Evolutionary conservation across 805 yeast species (phyloP).

Genomic region (Priceomyces carsonii): DNA sequence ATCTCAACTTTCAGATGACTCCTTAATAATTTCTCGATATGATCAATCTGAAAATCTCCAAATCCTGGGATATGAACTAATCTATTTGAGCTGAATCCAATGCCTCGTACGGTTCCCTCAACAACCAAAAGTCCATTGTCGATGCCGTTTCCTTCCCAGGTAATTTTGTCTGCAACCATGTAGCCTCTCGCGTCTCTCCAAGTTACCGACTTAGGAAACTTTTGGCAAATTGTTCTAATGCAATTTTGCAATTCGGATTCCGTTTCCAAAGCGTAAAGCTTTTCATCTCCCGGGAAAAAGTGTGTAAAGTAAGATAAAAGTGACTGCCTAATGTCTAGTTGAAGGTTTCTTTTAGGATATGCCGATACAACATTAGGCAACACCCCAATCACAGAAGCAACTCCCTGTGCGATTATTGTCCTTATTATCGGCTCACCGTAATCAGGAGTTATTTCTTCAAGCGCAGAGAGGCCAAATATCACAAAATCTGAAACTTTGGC

Average conservation of each 20-base stretch:
- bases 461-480: slow-evolving; percentile 85
- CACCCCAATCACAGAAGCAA: slow-evolving; percentile 77
- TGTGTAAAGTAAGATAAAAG: slow-evolving; percentile 41
- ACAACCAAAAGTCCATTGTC: slow-evolving; percentile 50
- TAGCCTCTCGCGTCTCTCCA: slow-evolving; percentile 97
- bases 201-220: slow-evolving; percentile 76
- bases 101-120: slow-evolving; percentile 85
- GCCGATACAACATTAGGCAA: slow-evolving; percentile 69
- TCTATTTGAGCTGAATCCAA: slow-evolving; percentile 75
- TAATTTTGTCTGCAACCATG: slow-evolving; percentile 68
- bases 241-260: slow-evolving; percentile 71
- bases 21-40: slow-evolving; percentile 51
- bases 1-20: slow-evolving; percentile 11
- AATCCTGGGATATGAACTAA: slow-evolving; percentile 83
- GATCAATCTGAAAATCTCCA: slow-evolving; percentile 83
- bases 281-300: slow-evolving; percentile 67
- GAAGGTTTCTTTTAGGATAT: slow-evolving; percentile 75
- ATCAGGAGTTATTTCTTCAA: slow-evolving; percentile 73
- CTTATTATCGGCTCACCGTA: slow-evolving; percentile 89
- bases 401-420: slow-evolving; percentile 89
- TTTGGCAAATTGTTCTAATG: slow-evolving; percentile 77
- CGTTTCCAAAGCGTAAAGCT: slow-evolving; percentile 68
- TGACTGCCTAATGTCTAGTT: slow-evolving; percentile 55
- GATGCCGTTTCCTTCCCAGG: slow-evolving; percentile 34
- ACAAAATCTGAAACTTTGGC: slow-evolving; percentile 89